These are phyloP conservation scores for Lizanozyma gosingica DNA, from an alignment of 1,139 yeast species.

Conservation along the genomic window DNA sequence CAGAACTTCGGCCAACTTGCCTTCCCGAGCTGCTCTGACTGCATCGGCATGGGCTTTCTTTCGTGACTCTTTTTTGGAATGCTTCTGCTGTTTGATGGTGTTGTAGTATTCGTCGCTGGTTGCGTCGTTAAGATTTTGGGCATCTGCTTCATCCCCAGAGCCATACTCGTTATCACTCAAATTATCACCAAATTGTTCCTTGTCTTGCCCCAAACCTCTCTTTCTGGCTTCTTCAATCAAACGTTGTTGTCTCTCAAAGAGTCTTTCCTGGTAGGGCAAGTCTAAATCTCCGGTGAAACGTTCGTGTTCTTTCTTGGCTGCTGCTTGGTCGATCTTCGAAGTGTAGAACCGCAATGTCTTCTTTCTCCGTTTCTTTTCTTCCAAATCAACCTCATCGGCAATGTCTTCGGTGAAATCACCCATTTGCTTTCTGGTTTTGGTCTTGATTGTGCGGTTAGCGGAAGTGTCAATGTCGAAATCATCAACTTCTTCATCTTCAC, in stretches of 20 bases:
- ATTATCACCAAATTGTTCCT: constrained; percentile 43
- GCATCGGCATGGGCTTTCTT: constrained; percentile 64
- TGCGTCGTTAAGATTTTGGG: constrained; percentile 25
- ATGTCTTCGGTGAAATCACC: constrained; percentile 58
- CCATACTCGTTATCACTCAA: constrained; percentile 40
- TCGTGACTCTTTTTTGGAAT: constrained; percentile 42
- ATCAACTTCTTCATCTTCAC: constrained; percentile 16
- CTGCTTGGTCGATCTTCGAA: constrained; percentile 86
- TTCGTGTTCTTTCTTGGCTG: constrained; percentile 43
- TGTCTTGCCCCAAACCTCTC: constrained; percentile 56
- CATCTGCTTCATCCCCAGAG: constrained; percentile 38
- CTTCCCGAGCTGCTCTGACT: constrained; percentile 74
- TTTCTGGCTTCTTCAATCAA: constrained; percentile 80
- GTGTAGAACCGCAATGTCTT: constrained; percentile 90
- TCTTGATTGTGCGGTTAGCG: constrained; percentile 37
- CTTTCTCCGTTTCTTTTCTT: constrained; percentile 77
- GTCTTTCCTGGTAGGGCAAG: constrained; percentile 85
- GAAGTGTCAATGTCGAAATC: constrained; percentile 45
- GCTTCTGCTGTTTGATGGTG: constrained; percentile 39
- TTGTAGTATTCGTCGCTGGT: constrained; percentile 42
- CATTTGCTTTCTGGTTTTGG: constrained; percentile 12
- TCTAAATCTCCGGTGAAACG: constrained; percentile 77
- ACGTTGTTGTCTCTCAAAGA: constrained; percentile 82
- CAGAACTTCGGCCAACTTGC: constrained; percentile 63
- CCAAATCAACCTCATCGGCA: constrained; percentile 69